phyloP scores from a whole-genome alignment of 2,329 filamentous ascomycete genomes.

The Shiraia bambusicola region DNA sequence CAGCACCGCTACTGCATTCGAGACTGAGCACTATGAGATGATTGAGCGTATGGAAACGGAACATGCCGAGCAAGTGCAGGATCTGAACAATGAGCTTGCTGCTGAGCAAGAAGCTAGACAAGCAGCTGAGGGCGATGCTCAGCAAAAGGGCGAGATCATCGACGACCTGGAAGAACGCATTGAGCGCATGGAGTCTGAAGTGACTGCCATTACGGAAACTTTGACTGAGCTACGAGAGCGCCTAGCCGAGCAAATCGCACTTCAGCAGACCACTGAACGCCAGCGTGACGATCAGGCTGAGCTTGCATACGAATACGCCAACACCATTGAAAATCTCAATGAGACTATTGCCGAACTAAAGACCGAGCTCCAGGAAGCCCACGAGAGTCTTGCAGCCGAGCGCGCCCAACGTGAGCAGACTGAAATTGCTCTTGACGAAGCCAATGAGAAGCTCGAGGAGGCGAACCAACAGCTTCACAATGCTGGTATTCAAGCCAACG shows the following conservation, averaged over 20 bases:
- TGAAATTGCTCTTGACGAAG: slow-evolving; percentile 47
- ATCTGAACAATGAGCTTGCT: slow-evolving; percentile 42
- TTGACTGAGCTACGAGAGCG: slow-evolving; percentile 39
- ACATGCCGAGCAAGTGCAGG: slow-evolving; percentile 38
- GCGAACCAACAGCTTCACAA: slow-evolving; percentile 45
- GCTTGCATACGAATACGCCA: slow-evolving; percentile 40
- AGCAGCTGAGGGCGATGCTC: slow-evolving; percentile 43
- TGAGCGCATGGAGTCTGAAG: slow-evolving; percentile 39
- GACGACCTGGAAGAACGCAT: slow-evolving; percentile 44
- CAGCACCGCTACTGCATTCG: slow-evolving; percentile 42
- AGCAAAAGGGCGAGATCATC: slow-evolving; percentile 44
- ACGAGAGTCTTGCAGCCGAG: slow-evolving; percentile 44
- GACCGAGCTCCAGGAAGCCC: slow-evolving; percentile 42
- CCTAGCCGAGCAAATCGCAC: slow-evolving; percentile 35
- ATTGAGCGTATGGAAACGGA: slow-evolving; percentile 45
- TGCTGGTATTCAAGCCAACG: slow-evolving; percentile 50
- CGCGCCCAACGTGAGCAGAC: slow-evolving; percentile 47
- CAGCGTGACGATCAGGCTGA: slow-evolving; percentile 42
- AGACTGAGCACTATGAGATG: slow-evolving; percentile 41
- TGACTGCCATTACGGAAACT: slow-evolving; percentile 35
- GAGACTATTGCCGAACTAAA: slow-evolving; percentile 43
- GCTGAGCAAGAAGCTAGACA: slow-evolving; percentile 42
- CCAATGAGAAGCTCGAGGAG: slow-evolving; percentile 45
- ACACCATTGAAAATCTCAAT: slow-evolving; percentile 34
- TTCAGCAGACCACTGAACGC: slow-evolving; percentile 39